These are phyloP conservation scores for Metschnikowia aberdeeniae DNA, from an alignment of 805 yeast species.

Conservation along the genomic window DNA sequence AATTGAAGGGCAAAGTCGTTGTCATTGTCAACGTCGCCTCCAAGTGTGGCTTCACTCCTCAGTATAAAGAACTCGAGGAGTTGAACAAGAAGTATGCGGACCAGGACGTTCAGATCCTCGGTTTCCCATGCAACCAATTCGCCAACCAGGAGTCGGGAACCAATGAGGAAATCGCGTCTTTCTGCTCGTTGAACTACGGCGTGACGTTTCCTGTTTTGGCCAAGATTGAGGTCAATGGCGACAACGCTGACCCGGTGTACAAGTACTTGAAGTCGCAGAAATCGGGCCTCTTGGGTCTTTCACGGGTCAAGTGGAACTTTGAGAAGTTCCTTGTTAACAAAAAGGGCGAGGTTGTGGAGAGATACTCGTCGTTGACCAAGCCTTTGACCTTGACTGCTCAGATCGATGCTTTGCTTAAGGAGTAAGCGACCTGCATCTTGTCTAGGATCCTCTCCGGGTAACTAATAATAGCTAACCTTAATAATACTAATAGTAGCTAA, in stretches of 20 bases:
- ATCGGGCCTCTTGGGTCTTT: constrained; percentile 43
- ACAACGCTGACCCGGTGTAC: constrained; percentile 74
- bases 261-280: constrained; percentile 63
- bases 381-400: constrained; percentile 26
- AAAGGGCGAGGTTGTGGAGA: constrained; percentile 41
- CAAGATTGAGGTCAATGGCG: constrained; percentile 89
- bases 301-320: constrained; percentile 43
- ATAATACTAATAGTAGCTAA: too few species aligned
- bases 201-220: constrained; percentile 86
- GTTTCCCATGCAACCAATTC: constrained; percentile 46
- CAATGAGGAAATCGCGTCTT: constrained; percentile 59
- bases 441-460: too few species aligned
- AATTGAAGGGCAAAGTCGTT: constrained; percentile 75
- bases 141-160: constrained; percentile 41
- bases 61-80: constrained; percentile 39
- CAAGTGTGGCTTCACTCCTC: constrained; percentile 51
- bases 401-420: constrained; percentile 20
- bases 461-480: too few species aligned
- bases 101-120: constrained; percentile 34
- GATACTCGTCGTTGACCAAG: constrained; percentile 63
- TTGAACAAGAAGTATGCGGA: constrained; percentile 38
- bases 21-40: constrained; percentile 85
- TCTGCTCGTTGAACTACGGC: constrained; percentile 80
- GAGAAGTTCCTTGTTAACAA: constrained; percentile 42
- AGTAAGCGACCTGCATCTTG: neutral